These are phyloP conservation scores for Russula griseocarnosa DNA, from an alignment of 768 basidiomycete genomes.

Conservation along the genomic window DNA sequence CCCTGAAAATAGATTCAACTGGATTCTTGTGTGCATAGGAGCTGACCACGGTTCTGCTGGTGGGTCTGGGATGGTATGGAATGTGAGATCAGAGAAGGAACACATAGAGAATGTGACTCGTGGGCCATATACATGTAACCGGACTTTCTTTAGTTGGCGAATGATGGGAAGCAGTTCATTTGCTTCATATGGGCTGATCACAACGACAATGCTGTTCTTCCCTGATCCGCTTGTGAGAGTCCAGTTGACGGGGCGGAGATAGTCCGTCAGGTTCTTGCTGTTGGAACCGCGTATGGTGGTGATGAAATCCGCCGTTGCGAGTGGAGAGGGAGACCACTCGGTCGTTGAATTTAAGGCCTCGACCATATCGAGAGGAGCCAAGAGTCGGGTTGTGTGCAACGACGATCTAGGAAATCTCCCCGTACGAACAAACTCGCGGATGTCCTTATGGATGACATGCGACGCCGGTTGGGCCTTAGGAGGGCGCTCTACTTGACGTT, in stretches of 20 bases:
- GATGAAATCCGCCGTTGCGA: conserved; percentile 19
- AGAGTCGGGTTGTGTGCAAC: background rate
- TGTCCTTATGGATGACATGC: conserved; percentile 4
- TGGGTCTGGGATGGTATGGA: conserved; percentile 7
- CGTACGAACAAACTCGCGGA: conserved; percentile 14
- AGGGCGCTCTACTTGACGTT: conserved; percentile 16
- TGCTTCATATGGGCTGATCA: conserved; percentile 20
- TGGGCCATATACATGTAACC: conserved; percentile 16
- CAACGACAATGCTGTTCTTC: conserved; percentile 4
- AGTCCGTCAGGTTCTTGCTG: background rate
- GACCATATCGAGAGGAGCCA: conserved; percentile 1
- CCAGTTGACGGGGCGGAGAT: conserved; percentile 22
- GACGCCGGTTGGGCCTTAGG: conserved; percentile 5
- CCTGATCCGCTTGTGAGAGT: conserved; percentile 17
- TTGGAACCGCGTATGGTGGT: background rate
- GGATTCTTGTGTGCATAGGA: conserved; percentile 6
- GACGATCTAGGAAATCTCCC: conserved; percentile 1
- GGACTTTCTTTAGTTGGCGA: conserved; percentile 18
- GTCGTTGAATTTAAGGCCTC: background rate
- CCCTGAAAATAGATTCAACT: conserved; percentile 17
- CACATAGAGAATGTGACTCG: conserved; percentile 14
- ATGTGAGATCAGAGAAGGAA: conserved; percentile 16
- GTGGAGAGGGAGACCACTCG: conserved; percentile 18
- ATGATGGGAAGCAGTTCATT: conserved; percentile 21
- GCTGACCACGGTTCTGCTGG: background rate